Conservation (phyloP, 495 filamentous ascomycete genomes). For the Hypoxylon trugodes region DNA sequence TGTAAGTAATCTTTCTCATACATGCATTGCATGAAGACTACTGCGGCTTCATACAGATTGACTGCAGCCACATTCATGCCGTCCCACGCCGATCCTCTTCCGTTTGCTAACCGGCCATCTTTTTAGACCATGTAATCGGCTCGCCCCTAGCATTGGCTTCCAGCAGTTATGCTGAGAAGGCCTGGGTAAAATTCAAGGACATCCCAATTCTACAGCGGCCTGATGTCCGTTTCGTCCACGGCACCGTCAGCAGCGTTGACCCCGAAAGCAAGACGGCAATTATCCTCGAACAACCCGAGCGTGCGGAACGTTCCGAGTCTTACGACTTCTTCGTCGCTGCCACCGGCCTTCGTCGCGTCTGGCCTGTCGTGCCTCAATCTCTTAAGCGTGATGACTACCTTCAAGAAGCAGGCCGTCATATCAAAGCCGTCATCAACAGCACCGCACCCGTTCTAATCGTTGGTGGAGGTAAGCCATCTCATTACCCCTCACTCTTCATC, state of each 20-base stretch:
- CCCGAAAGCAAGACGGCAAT: constrained; percentile 58
- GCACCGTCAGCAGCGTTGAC: constrained; percentile 64
- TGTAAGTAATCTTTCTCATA: constrained; percentile 54
- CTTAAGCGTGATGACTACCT: constrained; percentile 62
- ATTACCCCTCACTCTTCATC: background rate
- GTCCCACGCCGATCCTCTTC: background rate
- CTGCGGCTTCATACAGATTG: constrained; percentile 42
- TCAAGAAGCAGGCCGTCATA: constrained; percentile 60
- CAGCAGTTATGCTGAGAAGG: constrained; percentile 60
- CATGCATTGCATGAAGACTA: background rate
- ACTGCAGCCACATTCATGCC: background rate
- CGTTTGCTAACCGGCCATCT: background rate
- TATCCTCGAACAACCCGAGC: constrained; percentile 44
- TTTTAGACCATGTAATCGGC: constrained; percentile 68
- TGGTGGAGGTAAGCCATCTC: constrained; percentile 53
- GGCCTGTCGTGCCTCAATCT: constrained; percentile 69
- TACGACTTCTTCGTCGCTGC: constrained; percentile 74
- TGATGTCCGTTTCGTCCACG: constrained; percentile 63
- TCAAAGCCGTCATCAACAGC: constrained; percentile 47
- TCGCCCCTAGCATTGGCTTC: constrained; percentile 68
- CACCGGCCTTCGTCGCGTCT: constrained; percentile 67
- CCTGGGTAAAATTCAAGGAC: constrained; percentile 69
- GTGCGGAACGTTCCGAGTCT: constrained; percentile 41
- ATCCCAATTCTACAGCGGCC: constrained; percentile 64
- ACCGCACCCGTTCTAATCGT: constrained; percentile 66